Conservation (phyloP, 2,329 filamentous ascomycete species). For the Pseudogymnoascus sp. region DNA sequence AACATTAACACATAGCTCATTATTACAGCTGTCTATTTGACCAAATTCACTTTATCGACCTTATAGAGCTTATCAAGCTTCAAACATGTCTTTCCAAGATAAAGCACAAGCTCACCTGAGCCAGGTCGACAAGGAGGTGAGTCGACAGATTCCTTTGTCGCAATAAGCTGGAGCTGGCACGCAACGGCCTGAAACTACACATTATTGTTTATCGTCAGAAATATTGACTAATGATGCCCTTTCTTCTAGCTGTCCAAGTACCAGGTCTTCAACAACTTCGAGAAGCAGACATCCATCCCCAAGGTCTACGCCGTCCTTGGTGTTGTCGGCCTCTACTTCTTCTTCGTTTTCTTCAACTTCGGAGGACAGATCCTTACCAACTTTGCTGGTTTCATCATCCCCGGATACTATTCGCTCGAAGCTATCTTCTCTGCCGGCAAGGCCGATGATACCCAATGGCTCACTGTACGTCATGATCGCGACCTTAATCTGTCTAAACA, state of each 20-base stretch:
- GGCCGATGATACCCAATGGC: slow-evolving; percentile 74
- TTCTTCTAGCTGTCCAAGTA: slow-evolving; percentile 70
- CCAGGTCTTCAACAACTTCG: slow-evolving; percentile 72
- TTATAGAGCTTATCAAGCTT: slow-evolving; percentile 12
- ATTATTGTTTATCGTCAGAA: not conserved
- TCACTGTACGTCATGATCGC: slow-evolving; percentile 48
- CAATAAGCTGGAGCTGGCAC: not conserved
- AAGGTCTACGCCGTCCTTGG: slow-evolving; percentile 81
- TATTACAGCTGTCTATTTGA: slow-evolving; percentile 10
- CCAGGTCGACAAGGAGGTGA: slow-evolving; percentile 76
- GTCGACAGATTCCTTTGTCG: slow-evolving; percentile 26
- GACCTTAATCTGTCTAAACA: slow-evolving; percentile 12
- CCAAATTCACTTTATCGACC: not conserved
- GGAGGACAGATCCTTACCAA: slow-evolving; percentile 83
- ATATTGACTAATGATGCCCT: slow-evolving; percentile 14
- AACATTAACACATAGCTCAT: slow-evolving; percentile 24
- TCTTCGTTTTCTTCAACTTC: slow-evolving; percentile 88
- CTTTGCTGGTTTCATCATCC: slow-evolving; percentile 73
- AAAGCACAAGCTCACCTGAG: slow-evolving; percentile 68
- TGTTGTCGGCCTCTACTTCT: slow-evolving; percentile 71
- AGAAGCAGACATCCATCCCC: slow-evolving; percentile 74
- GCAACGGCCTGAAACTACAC: not conserved
- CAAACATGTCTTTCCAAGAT: slow-evolving; percentile 65
- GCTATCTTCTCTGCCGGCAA: slow-evolving; percentile 67
- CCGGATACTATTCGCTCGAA: slow-evolving; percentile 74